Evolutionary conservation across 148 eudicot genomes (phyloP).

Genomic region (Oxyria digyna): DNA sequence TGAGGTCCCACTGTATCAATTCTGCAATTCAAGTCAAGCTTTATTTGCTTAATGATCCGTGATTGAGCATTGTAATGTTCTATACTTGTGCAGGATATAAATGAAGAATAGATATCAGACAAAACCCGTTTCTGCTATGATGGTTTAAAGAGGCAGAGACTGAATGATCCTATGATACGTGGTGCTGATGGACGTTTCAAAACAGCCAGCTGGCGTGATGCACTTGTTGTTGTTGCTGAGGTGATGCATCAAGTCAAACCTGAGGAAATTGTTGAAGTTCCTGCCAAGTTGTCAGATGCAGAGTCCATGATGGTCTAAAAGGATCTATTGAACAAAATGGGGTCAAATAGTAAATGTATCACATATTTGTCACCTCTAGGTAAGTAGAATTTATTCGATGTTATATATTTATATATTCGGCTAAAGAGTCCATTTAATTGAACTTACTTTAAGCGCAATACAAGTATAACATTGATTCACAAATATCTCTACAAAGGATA

Average conservation of each 20-base stretch:
- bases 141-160: constrained; percentile 94
- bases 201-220: constrained; percentile 97
- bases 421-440: neutral
- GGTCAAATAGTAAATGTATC: constrained; percentile 57
- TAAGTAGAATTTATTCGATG: no score
- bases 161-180: constrained; percentile 98
- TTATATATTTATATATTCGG: no score
- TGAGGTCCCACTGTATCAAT: no score
- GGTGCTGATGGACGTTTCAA: constrained; percentile 87
- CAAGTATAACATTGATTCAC: neutral
- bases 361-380: neutral
- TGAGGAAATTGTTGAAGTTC: constrained; percentile 85
- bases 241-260: constrained; percentile 71
- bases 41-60: no score
- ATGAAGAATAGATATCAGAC: constrained; percentile 99
- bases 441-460: neutral
- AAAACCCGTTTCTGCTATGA: constrained; percentile 96
- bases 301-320: constrained; percentile 94
- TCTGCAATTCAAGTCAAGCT: no score
- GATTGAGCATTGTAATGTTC: no score
- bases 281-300: constrained; percentile 93
- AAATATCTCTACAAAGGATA: neutral
- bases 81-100: no score
- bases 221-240: constrained; percentile 86
- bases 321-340: constrained; percentile 86